Evolutionary conservation across 768 basidiomycete genomes (phyloP).

Genomic region (Russula sp.): DNA sequence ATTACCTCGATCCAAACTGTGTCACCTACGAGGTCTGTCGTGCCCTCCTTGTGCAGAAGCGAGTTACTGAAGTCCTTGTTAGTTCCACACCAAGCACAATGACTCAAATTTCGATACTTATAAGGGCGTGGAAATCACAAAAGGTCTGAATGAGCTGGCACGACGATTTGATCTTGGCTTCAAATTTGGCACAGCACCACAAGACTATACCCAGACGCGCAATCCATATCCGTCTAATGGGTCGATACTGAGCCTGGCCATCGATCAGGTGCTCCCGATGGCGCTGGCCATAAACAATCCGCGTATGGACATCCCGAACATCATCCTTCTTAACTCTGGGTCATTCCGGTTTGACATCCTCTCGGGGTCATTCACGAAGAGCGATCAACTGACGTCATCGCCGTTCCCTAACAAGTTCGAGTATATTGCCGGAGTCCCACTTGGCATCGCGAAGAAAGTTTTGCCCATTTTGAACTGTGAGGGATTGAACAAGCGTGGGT

Average conservation of each 20-base stretch:
- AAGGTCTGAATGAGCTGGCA: constrained; percentile 46
- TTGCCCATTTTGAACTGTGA: constrained; percentile 45
- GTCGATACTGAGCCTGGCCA: constrained; percentile 53
- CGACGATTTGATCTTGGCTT: constrained; percentile 53
- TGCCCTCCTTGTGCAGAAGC: neutral
- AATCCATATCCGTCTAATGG: constrained; percentile 54
- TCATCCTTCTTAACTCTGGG: constrained; percentile 60
- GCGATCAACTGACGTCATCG: constrained; percentile 49
- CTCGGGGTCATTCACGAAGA: constrained; percentile 32
- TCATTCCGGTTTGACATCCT: constrained; percentile 58
- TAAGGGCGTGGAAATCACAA: constrained; percentile 45
- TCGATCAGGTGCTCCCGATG: constrained; percentile 33
- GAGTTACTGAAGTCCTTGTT: neutral
- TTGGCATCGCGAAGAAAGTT: constrained; percentile 45
- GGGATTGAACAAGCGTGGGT: constrained; percentile 31
- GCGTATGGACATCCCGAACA: constrained; percentile 48
- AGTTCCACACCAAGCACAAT: constrained; percentile 61
- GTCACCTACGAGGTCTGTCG: constrained; percentile 59
- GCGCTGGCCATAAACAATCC: constrained; percentile 57
- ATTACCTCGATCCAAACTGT: constrained; percentile 76
- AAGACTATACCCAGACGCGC: constrained; percentile 62
- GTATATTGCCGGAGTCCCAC: constrained; percentile 36
- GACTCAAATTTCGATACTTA: constrained; percentile 54
- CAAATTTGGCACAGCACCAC: constrained; percentile 65
- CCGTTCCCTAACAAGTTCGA: constrained; percentile 62